These are phyloP conservation scores for Termitomyces eurrhizus DNA, from an alignment of 768 basidiomycete genomes.

Conservation along the genomic window DNA sequence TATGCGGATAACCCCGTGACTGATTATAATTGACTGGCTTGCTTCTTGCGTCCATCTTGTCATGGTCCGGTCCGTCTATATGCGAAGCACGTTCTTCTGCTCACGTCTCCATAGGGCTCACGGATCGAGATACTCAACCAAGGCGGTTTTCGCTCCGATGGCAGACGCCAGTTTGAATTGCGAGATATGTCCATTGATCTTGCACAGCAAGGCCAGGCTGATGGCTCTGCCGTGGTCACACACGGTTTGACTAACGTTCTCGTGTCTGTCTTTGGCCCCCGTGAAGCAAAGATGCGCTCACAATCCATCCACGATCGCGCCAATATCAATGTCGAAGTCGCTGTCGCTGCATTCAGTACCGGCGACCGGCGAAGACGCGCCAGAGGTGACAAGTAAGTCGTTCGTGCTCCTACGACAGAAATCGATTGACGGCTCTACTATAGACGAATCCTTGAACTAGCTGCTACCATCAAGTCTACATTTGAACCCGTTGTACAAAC, in stretches of 20 bases:
- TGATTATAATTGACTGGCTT: neutral
- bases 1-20: neutral
- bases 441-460: constrained; percentile 86
- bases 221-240: constrained; percentile 79
- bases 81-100: constrained; percentile 1
- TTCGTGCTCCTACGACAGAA: neutral
- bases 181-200: constrained; percentile 80
- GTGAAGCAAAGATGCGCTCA: constrained; percentile 80
- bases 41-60: neutral
- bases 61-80: constrained; percentile 20
- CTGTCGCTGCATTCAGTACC: constrained; percentile 82
- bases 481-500: constrained; percentile 96
- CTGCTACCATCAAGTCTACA: constrained; percentile 83
- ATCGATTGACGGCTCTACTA: constrained; percentile 2
- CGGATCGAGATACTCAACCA: constrained; percentile 78
- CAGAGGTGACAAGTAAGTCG: constrained; percentile 82
- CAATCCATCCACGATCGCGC: constrained; percentile 86
- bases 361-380: constrained; percentile 73
- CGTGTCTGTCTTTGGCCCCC: constrained; percentile 87
- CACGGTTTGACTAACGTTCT: constrained; percentile 91
- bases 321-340: constrained; percentile 85
- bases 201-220: constrained; percentile 68
- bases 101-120: constrained; percentile 32
- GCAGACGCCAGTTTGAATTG: constrained; percentile 88
- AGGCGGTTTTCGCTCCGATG: constrained; percentile 88